These are phyloP conservation scores for Eucalyptus viminalis DNA, from an alignment of 345 rosid species.

Conservation along the genomic window DNA sequence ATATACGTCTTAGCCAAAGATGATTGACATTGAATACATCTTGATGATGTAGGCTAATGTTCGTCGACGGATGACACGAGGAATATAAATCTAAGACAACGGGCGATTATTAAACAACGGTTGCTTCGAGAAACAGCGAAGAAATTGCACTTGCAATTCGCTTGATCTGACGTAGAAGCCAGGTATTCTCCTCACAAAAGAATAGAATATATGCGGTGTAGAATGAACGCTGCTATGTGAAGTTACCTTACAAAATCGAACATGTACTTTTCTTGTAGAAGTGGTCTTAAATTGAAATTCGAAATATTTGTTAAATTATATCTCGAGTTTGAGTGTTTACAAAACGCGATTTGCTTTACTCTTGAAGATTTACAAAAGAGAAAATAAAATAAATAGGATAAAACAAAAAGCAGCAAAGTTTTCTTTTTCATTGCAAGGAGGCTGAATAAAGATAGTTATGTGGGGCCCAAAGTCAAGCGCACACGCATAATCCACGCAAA, in stretches of 20 bases:
- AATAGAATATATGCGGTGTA: not conserved
- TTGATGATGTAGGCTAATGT: not conserved
- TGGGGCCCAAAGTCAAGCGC: no score
- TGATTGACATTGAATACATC: not conserved
- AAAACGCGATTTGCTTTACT: no score
- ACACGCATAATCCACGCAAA: no score
- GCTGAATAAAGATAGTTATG: no score
- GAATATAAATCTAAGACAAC: not conserved
- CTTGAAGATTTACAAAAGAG: no score
- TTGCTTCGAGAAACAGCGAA: not conserved
- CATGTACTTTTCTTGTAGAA: not conserved
- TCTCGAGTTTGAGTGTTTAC: fast-evolving
- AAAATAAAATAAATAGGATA: no score
- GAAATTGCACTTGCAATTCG: not conserved
- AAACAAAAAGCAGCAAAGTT: no score
- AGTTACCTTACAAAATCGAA: not conserved
- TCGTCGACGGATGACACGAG: not conserved
- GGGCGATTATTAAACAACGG: not conserved
- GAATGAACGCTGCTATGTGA: not conserved
- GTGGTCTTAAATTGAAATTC: not conserved
- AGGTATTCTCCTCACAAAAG: not conserved
- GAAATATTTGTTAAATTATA: no score
- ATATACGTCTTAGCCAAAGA: not conserved
- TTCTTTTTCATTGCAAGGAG: no score
- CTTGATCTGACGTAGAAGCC: not conserved